Conservation (phyloP, 768 basidiomycete species). For the Austroboletus festivus region DNA sequence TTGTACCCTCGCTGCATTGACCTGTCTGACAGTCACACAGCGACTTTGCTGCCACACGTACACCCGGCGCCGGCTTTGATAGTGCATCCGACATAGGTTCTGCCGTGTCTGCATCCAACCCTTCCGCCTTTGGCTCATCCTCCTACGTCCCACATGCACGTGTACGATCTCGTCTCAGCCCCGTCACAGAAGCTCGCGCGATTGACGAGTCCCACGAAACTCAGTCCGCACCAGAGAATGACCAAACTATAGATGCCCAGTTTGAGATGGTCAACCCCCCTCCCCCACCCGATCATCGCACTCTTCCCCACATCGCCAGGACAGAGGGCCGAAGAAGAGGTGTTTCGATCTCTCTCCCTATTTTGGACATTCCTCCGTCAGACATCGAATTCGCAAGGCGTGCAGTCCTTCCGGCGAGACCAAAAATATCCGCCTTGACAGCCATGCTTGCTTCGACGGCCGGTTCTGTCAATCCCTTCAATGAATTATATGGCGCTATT, state of each 20-base stretch:
- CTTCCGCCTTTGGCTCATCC: conserved; percentile 51
- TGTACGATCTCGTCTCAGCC: conserved; percentile 52
- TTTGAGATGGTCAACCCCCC: conserved; percentile 57
- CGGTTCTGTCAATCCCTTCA: conserved; percentile 76
- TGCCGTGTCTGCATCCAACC: conserved; percentile 50
- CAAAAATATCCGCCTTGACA: conserved; percentile 63
- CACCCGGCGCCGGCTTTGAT: conserved; percentile 48
- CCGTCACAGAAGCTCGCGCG: conserved; percentile 54
- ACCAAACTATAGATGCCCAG: conserved; percentile 37
- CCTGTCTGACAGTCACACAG: conserved; percentile 33
- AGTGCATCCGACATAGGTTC: conserved; percentile 65
- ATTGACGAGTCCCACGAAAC: conserved; percentile 28
- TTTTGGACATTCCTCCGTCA: conserved; percentile 12
- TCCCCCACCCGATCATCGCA: conserved; percentile 20
- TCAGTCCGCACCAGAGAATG: conserved; percentile 18
- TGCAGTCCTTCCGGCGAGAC: conserved; percentile 41
- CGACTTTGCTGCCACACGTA: conserved; percentile 64
- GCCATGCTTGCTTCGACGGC: conserved; percentile 68
- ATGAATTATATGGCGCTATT: conserved; percentile 81
- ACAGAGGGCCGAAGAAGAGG: conserved; percentile 30
- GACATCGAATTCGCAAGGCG: conserved; percentile 50
- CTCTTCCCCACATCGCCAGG: conserved; percentile 19
- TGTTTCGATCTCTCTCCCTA: conserved; percentile 26
- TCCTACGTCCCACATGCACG: conserved; percentile 38
- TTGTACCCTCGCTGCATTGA: neutral